Evolutionary conservation across 768 basidiomycete genomes (phyloP).

Genomic region (Neoboletus brunneissimus): DNA sequence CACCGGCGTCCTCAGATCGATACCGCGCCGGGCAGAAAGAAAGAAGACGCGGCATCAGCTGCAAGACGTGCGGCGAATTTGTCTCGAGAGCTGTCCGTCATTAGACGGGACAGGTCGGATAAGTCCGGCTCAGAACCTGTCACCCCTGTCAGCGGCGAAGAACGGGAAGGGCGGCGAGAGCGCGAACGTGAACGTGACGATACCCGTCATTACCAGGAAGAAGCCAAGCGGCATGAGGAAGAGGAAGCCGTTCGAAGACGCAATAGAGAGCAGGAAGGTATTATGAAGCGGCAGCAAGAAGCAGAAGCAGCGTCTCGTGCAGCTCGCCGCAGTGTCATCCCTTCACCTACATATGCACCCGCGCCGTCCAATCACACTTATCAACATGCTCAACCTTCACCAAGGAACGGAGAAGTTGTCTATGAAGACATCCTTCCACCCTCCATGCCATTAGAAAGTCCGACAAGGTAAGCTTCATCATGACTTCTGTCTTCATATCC

Average conservation of each 20-base stretch:
- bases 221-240: slow-evolving; percentile 44
- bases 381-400: slow-evolving; percentile 32
- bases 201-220: slow-evolving; percentile 42
- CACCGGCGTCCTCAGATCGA: slow-evolving; percentile 29
- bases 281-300: slow-evolving; percentile 57
- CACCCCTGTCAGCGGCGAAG: slow-evolving; percentile 29
- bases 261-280: slow-evolving; percentile 54
- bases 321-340: slow-evolving; percentile 37
- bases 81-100: slow-evolving; percentile 25
- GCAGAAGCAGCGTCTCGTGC: slow-evolving; percentile 49
- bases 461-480: slow-evolving; percentile 50
- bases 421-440: slow-evolving; percentile 35
- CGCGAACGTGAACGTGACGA: slow-evolving; percentile 26
- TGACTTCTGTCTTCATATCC: slow-evolving; percentile 34
- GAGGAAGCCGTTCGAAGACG: slow-evolving; percentile 45
- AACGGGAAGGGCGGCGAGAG: slow-evolving; percentile 25
- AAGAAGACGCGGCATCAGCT: slow-evolving; percentile 29
- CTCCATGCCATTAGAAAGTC: slow-evolving; percentile 64
- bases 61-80: slow-evolving; percentile 26
- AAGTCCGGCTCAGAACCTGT: slow-evolving; percentile 25
- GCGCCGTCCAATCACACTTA: slow-evolving; percentile 32
- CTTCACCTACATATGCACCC: slow-evolving; percentile 27
- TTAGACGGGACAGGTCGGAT: slow-evolving; percentile 23
- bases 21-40: slow-evolving; percentile 27
- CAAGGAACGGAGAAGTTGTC: slow-evolving; percentile 30